phyloP scores from a whole-genome alignment of 108 stramenopile species.

The Schizochytrium sp. region DNA sequence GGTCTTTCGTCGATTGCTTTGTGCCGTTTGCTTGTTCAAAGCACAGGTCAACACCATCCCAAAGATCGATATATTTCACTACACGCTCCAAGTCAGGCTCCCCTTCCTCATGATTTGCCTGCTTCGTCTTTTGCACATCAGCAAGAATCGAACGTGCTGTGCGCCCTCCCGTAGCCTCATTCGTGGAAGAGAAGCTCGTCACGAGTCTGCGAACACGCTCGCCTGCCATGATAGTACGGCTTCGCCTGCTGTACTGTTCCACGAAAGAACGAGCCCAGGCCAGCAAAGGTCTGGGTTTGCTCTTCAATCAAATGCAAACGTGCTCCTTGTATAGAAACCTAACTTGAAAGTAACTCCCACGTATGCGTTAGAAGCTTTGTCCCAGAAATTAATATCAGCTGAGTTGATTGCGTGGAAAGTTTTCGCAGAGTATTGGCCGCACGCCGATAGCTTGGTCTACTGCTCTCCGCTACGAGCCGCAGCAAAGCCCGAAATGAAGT shows the following conservation, averaged over 20 bases:
- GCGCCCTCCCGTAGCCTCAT: neutral
- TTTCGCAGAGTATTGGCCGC: no score
- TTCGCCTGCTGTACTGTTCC: neutral
- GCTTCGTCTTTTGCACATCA: neutral
- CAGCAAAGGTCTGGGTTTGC: no score
- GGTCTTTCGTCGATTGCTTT: conserved; percentile 29
- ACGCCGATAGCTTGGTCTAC: no score
- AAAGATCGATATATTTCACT: neutral
- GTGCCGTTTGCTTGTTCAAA: conserved; percentile 49
- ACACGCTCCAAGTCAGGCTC: neutral
- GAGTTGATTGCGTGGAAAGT: no score
- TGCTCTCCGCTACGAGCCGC: no score
- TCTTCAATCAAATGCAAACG: no score
- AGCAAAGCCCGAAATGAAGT: no score
- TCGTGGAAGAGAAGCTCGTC: conserved; percentile 37
- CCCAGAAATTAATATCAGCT: no score
- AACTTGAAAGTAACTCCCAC: no score
- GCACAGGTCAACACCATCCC: conserved; percentile 50
- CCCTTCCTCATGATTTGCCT: neutral
- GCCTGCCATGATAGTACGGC: neutral
- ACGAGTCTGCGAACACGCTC: conserved; percentile 49
- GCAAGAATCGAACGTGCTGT: conserved; percentile 44
- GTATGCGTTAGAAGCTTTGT: no score
- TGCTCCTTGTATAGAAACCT: no score
- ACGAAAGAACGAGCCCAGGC: neutral